Base-by-base conservation (phyloP, 495 filamentous ascomycete species). In the Daldinia childiae region DNA sequence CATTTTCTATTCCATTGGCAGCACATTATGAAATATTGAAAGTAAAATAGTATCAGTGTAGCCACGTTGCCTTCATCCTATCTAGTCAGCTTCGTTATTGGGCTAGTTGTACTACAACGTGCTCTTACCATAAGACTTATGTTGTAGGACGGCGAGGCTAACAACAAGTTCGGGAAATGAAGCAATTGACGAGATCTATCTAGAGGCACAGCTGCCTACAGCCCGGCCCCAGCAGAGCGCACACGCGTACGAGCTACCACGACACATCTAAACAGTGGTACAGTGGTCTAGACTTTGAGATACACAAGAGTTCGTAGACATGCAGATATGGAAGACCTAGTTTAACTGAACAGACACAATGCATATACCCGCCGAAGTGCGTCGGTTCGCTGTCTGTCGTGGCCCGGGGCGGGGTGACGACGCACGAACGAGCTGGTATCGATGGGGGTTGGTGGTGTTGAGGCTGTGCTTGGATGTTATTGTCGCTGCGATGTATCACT, bases 361-460 rank as follows among this genome's bases (percentile, higher is more conserved):
- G 65, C 57, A 57, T 34, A 52, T 64, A 69, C 51, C 71, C 71
- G 71, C 36, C 3, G n/a, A 62, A 48, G 30, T 54, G 38, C 58
- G 45, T 73, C 71, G 51, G 66, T 56, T 73, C 62, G 51, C 61
- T 73, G 66, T 38, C 61, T 73, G 66, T 38, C 62, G 62, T 63
- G 66, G 41, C 48, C 62, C 71, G 66, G 36, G 56, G 66, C 51
- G 66, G 66, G 58, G 51, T 43, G 45, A 55, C 43, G 38, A 36
- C 36, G 39, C 58, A 63, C 58, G 51, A 36, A 64, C 38, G 54
- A 50, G 36, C 11, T 30, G 36, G 32, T 59, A 51, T 61, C 38
- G 58, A 62, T 62, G 66, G 61, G 52, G 38, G n/a, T n/a, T 55
- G 24, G 54, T 57, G 54, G 54, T 64, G 64, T 39, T 60, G 71